phyloP scores from a whole-genome alignment of 2,329 filamentous ascomycete genomes.

The Talaromyces sp. region DNA sequence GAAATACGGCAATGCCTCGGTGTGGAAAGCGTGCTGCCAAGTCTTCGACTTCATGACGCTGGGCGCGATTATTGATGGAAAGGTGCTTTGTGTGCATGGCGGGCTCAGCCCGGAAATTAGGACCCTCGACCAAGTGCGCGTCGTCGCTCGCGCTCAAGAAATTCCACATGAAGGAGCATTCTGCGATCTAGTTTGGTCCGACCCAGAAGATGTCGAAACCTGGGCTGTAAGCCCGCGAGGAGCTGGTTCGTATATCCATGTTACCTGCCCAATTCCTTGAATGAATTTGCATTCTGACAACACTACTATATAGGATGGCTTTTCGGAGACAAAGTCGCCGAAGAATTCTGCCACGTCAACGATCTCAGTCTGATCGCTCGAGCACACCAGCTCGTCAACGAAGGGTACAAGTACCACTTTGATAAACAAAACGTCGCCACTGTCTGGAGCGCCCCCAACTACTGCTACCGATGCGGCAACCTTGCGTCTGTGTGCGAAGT shows the following conservation, averaged over 20 bases:
- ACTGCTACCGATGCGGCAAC: conserved; percentile 98
- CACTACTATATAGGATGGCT: conserved; percentile 43
- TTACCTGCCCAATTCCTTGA: background rate
- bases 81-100: conserved; percentile 68
- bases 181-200: conserved; percentile 72
- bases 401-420: conserved; percentile 90
- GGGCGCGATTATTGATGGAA: conserved; percentile 68
- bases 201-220: conserved; percentile 66
- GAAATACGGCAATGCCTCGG: conserved; percentile 72
- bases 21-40: conserved; percentile 75
- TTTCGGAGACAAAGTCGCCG: conserved; percentile 67
- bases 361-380: conserved; percentile 66
- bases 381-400: conserved; percentile 70
- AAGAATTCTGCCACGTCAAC: conserved; percentile 74
- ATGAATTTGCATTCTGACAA: background rate
- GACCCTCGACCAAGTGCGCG: conserved; percentile 69
- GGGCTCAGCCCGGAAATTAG: conserved; percentile 68
- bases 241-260: conserved; percentile 47
- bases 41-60: conserved; percentile 73
- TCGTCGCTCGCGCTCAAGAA: conserved; percentile 68
- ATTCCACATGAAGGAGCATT: conserved; percentile 74
- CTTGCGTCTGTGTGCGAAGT: conserved; percentile 85
- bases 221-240: conserved; percentile 66
- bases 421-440: conserved; percentile 87
- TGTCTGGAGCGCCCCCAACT: conserved; percentile 76